Base-by-base conservation (phyloP, 257 asterid species). In the Primulina tabacum region DNA sequence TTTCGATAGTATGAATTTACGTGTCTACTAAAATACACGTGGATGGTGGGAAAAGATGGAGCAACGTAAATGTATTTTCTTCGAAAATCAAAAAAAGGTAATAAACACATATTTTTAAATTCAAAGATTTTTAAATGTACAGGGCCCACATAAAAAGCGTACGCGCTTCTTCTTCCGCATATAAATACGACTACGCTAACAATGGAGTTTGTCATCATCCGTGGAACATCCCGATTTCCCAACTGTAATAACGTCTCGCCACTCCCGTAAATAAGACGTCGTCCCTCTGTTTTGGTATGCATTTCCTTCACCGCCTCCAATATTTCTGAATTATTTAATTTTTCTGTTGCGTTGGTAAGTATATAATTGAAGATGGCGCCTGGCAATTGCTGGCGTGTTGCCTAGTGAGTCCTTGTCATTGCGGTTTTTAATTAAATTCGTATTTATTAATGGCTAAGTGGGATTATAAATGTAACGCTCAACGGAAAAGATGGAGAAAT, bases 71-170 rank as follows among this genome's bases (percentile, higher is more conserved):
- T 7, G 32, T 7, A 20, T 66, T 11, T 28, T 38, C 47, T 59
- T 73, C 5, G 72, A 38, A 33, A 38, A 2, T 28, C 62, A 38
- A 33, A 67, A 59, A 67, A 47, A 52, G 28, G 47, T 14, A 24
- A 37, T 18, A 5, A 26, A 12, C 2, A 12, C 8, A 74, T 8
- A 50, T 43, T 12, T 24, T 43, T 43, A 6, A 60, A 47, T 50
- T 2, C 0, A 21, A 21, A 17, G 7, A 53, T 20, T 52, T 33
- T 50, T 26, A 34, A 26, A 72, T 37, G 10, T 11, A 58, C 4
- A n/a, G 77, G 77, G 77, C 62, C 75, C 78, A 73, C 72, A 30
- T 8, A 18, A 72, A 68, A 26, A 57, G 4, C 3, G 63, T 47
- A 14, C 56, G 55, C 18, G 65, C 73, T 29, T 75, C 62, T 32